Evolutionary conservation across 495 filamentous ascomycete genomes (phyloP).

Genomic region (Penicillium silybi): DNA sequence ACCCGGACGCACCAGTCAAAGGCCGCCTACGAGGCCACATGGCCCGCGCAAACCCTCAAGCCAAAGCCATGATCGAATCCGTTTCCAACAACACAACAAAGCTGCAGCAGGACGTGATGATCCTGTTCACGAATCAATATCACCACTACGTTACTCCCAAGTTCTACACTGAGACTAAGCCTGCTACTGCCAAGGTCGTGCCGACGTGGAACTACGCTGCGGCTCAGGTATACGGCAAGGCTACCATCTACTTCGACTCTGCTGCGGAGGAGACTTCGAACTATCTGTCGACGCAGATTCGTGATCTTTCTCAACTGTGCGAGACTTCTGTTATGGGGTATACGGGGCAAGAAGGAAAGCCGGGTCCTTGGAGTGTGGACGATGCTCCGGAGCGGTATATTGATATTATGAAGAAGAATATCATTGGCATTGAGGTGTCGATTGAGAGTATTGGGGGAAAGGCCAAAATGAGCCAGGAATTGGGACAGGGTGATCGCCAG

Average conservation of each 20-base stretch:
- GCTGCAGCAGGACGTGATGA: slow-evolving; percentile 25
- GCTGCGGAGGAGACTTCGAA: slow-evolving; percentile 26
- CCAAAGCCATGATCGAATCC: slow-evolving; percentile 46
- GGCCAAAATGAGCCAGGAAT: slow-evolving; percentile 57
- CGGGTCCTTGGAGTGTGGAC: slow-evolving; percentile 38
- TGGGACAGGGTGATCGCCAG: slow-evolving; percentile 39
- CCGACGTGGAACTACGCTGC: slow-evolving; percentile 58
- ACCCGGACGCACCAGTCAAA: slow-evolving; percentile 23
- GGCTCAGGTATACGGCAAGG: slow-evolving; percentile 47
- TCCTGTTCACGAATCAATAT: slow-evolving; percentile 47
- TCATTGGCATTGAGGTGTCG: slow-evolving; percentile 49
- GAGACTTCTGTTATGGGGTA: slow-evolving; percentile 48
- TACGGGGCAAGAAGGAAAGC: slow-evolving; percentile 26
- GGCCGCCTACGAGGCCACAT: slow-evolving; percentile 51
- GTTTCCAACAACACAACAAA: slow-evolving; percentile 4
- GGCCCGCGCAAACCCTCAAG: slow-evolving; percentile 52
- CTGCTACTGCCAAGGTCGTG: slow-evolving; percentile 50
- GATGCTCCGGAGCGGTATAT: slow-evolving; percentile 48
- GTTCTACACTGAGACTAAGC: slow-evolving; percentile 55
- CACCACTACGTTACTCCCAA: slow-evolving; percentile 56
- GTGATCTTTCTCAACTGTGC: slow-evolving; percentile 36
- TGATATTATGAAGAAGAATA: slow-evolving; percentile 46
- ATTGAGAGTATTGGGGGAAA: slow-evolving; percentile 48
- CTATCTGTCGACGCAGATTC: slow-evolving; percentile 40
- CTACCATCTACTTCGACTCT: slow-evolving; percentile 41